phyloP scores from a whole-genome alignment of 2,329 filamentous ascomycete species.

The Aphanoascus verrucosus region DNA sequence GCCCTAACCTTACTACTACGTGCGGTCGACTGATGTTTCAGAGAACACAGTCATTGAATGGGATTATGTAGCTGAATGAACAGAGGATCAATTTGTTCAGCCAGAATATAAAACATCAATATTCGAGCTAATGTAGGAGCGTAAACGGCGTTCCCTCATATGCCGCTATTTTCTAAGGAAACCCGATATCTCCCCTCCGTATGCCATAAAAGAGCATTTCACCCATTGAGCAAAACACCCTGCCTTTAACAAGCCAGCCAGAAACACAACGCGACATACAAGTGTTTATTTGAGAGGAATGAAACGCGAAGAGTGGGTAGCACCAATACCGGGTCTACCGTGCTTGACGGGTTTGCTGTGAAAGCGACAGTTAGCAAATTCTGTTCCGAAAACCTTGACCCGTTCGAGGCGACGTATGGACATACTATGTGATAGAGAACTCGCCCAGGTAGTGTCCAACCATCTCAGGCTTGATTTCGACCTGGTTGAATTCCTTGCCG shows the following conservation, averaged over 20 bases:
- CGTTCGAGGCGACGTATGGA: constrained; percentile 26
- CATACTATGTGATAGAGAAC: constrained; percentile 99
- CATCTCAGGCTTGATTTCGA: constrained; percentile 99
- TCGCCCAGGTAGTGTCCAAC: constrained; percentile 98
- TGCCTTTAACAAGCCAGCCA: constrained; percentile 11
- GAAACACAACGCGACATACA: constrained; percentile 13
- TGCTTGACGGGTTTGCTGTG: constrained; percentile 98
- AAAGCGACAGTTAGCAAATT: constrained; percentile 33
- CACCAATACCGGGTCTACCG: constrained; percentile 99
- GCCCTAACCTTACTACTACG: neutral
- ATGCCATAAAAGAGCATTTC: constrained; percentile 10
- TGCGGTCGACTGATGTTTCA: neutral
- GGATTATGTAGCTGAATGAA: neutral
- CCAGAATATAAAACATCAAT: constrained; percentile 13
- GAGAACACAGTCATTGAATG: neutral
- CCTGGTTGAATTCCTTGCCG: constrained; percentile 99
- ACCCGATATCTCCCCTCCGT: neutral
- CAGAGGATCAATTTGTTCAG: constrained; percentile 9
- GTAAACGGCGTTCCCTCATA: constrained; percentile 6
- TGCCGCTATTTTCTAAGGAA: constrained; percentile 2
- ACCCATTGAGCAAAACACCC: constrained; percentile 2
- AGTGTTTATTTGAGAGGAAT: constrained; percentile 92
- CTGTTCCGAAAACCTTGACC: constrained; percentile 29
- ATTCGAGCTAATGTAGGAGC: constrained; percentile 9
- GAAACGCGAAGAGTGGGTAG: constrained; percentile 99